Evolutionary conservation across 2,329 filamentous ascomycete genomes (phyloP).

Genomic region (Emydomyces testavorans): DNA sequence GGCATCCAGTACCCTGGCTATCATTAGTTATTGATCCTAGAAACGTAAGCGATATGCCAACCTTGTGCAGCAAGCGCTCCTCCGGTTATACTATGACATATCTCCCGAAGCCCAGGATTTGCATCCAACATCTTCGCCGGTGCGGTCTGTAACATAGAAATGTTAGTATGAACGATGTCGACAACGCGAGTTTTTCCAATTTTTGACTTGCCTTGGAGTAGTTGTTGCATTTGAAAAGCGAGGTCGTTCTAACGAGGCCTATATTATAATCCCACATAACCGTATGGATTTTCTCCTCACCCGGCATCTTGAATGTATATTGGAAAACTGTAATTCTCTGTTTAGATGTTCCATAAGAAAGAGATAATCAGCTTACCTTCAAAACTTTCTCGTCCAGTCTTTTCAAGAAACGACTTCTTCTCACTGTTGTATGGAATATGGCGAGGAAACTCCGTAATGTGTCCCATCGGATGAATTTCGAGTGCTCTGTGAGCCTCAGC

Average conservation of each 20-base stretch:
- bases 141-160: slow-evolving; percentile 58
- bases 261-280: slow-evolving; percentile 98
- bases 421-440: slow-evolving; percentile 92
- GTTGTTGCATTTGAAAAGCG: slow-evolving; percentile 82
- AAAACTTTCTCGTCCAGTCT: slow-evolving; percentile 66
- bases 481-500: slow-evolving; percentile 51
- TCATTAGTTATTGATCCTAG: slow-evolving; percentile 14
- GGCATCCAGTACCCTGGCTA: slow-evolving; percentile 95
- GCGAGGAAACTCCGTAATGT: slow-evolving; percentile 49
- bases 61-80: slow-evolving; percentile 84
- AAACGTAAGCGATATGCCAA: slow-evolving; percentile 39
- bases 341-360: slow-evolving; percentile 8
- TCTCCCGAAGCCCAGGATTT: slow-evolving; percentile 75
- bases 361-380: slow-evolving; percentile 1
- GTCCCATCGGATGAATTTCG: slow-evolving; percentile 52
- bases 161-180: neutral
- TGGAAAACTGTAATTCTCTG: slow-evolving; percentile 53
- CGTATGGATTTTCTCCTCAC: slow-evolving; percentile 53
- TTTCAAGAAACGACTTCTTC: slow-evolving; percentile 78
- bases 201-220: slow-evolving; percentile 62
- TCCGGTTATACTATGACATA: slow-evolving; percentile 89
- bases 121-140: slow-evolving; percentile 69
- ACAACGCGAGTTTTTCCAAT: slow-evolving; percentile 7
- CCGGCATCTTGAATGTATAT: slow-evolving; percentile 66
- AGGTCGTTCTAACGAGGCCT: slow-evolving; percentile 84